Evolutionary conservation across 495 filamentous ascomycete species (phyloP), one percentile per base, ranked within the genome.

Genomic region (Oleoguttula mirabilis): DNA sequence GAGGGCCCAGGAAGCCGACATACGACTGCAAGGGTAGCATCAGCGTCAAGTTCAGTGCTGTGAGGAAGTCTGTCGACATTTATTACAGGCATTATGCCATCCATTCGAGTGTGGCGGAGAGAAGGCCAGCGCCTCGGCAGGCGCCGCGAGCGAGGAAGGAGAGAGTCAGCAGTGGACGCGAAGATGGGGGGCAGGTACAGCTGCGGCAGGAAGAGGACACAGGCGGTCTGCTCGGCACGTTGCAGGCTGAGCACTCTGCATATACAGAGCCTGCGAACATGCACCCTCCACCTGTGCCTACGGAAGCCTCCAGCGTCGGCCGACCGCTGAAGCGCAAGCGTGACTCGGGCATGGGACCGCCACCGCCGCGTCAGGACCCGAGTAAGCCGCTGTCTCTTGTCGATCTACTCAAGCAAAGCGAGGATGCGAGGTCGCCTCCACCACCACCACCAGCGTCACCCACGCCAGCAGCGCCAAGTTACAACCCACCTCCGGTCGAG

Each of bases 1-100:
- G 44, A 10, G 45, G 38, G 15, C 27, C 30, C 3, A 42, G 43
- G 35, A 51, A 51, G 40, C 43, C 48, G 12, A 55, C 52, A 19
- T 55, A 48, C 23, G 52, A 55, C 34, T 55, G 52, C 43, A 51
- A 51, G 28, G 52, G 52, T 2, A 45, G 36, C 24, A 34, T 55
- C 4, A 55, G 43, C 31, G 48, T 55, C 11, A 55, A 48, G 44
- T 55, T 46, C 36, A 39, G 33, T 10, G 5, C 10, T 2, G 30
- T 14, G 5, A 22, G 47, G 16, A 19, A 31, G 21, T 15, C 32
- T 2, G 43, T 51, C 8, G 48, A 55, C 11, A 45, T 55, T 5
- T 41, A 35, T 21, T 55, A 55, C 21, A 21, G 43, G 22, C 52
- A 55, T 36, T 48, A 38, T 20, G 49, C 49, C 8, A 39, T 52